A percentile compares a stretch with the other conserved stretches of the same genome.
Conservation (phyloP, 495 filamentous ascomycete species). For the Aspergillus cavernicola region DNA sequence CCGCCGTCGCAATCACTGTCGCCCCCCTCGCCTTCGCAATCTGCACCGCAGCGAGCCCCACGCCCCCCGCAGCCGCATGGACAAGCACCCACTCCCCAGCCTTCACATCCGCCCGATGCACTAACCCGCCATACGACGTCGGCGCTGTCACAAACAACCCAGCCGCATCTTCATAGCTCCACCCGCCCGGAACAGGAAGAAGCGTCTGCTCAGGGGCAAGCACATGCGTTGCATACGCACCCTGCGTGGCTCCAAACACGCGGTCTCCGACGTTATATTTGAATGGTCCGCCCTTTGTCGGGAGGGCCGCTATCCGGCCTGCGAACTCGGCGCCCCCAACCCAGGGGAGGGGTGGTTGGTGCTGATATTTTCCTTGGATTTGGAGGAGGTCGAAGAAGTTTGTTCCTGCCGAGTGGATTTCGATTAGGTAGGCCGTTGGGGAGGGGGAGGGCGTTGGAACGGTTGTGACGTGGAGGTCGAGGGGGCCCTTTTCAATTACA, state of each 20-base stretch:
- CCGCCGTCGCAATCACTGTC: conserved; percentile 84
- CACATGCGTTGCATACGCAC: conserved; percentile 77
- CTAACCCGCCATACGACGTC: conserved; percentile 83
- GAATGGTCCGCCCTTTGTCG: conserved; percentile 41
- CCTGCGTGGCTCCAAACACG: conserved; percentile 85
- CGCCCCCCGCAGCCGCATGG: conserved; percentile 89
- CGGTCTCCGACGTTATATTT: conserved; percentile 71
- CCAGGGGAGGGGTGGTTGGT: conserved; percentile 77
- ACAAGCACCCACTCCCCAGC: conserved; percentile 83
- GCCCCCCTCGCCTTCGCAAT: conserved; percentile 89
- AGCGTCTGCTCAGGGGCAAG: conserved; percentile 62
- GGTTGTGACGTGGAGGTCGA: conserved; percentile 68
- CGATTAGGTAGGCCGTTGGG: conserved; percentile 77
- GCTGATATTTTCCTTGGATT: conserved; percentile 74
- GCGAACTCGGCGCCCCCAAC: conserved; percentile 83
- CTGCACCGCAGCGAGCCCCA: conserved; percentile 88
- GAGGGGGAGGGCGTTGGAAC: conserved; percentile 69
- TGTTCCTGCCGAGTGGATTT: conserved; percentile 80
- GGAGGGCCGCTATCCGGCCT: conserved; percentile 66
- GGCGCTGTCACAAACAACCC: conserved; percentile 89
- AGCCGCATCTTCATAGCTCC: conserved; percentile 80
- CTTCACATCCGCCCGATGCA: conserved; percentile 71
- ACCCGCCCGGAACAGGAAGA: conserved; percentile 70
- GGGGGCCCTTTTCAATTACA: conserved; percentile 54
- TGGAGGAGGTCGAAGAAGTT: conserved; percentile 97